These are phyloP conservation scores for Cryphonectria radicalis DNA, from an alignment of 2,329 filamentous ascomycete species.

Conservation along the genomic window DNA sequence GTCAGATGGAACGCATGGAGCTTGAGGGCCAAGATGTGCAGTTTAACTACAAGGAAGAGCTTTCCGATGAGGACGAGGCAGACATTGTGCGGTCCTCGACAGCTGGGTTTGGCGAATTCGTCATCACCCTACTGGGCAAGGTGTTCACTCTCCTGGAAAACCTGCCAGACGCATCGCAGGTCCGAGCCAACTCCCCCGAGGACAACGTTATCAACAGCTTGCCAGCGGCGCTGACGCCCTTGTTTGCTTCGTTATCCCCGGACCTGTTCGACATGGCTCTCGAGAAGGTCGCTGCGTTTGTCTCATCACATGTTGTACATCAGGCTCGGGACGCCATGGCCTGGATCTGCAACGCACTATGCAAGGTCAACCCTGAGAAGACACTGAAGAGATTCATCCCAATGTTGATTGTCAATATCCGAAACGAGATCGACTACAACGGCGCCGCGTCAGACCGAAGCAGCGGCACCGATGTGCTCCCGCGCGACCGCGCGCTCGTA, in stretches of 20 bases:
- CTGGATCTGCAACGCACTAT: conserved; percentile 94
- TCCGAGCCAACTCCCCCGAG: conserved; percentile 89
- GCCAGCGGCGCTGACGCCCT: conserved; percentile 85
- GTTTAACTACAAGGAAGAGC: conserved; percentile 80
- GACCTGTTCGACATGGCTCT: conserved; percentile 91
- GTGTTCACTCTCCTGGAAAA: conserved; percentile 97
- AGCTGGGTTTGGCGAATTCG: conserved; percentile 89
- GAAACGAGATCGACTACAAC: conserved; percentile 96
- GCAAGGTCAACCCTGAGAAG: conserved; percentile 94
- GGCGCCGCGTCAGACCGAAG: conserved; percentile 93
- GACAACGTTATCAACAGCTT: conserved; percentile 97
- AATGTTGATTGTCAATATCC: conserved; percentile 87
- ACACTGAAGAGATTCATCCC: conserved; percentile 89
- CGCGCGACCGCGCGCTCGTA: conserved; percentile 87
- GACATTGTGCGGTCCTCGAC: conserved; percentile 91
- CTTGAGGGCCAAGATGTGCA: conserved; percentile 81
- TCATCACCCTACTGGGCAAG: conserved; percentile 86
- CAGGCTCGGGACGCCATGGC: conserved; percentile 98
- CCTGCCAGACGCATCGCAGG: conserved; percentile 84
- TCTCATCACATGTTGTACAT: conserved; percentile 92
- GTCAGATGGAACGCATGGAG: conserved; percentile 93
- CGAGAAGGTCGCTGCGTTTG: conserved; percentile 90
- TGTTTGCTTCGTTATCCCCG: conserved; percentile 88
- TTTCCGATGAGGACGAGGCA: conserved; percentile 85
- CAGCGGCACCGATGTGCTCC: conserved; percentile 89